phyloP scores from a whole-genome alignment of 129 eudicot genomes.

The Arctium minus region DNA sequence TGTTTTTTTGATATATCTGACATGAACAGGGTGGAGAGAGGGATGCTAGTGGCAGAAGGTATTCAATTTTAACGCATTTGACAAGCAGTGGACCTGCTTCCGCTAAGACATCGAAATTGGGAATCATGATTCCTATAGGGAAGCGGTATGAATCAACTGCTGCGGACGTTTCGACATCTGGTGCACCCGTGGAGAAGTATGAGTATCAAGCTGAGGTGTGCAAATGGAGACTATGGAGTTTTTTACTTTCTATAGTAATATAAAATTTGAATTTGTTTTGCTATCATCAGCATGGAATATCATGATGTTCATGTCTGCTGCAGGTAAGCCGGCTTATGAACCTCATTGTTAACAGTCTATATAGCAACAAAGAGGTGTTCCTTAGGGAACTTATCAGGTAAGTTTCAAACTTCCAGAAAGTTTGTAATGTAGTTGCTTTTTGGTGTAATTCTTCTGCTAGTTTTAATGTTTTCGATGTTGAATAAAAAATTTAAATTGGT shows the following conservation, averaged over 20 bases:
- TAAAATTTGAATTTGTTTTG: background rate
- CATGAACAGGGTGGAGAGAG: conserved; percentile 47
- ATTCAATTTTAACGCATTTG: conserved; percentile 39
- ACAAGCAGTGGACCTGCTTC: conserved; percentile 27
- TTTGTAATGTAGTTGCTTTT: background rate
- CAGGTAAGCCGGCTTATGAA: conserved; percentile 99
- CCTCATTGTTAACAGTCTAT: conserved; percentile 91
- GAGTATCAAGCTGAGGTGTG: conserved; percentile 99
- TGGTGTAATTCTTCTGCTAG: background rate
- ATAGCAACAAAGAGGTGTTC: conserved; percentile 94
- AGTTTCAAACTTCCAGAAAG: background rate
- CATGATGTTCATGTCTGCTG: background rate
- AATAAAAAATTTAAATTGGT: background rate
- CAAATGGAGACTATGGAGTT: background rate
- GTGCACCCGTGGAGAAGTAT: conserved; percentile 60
- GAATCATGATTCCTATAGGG: conserved; percentile 33
- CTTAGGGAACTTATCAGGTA: conserved; percentile 98
- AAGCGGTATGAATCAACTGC: conserved; percentile 68
- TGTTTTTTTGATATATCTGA: conserved; percentile 1
- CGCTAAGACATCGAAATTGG: conserved; percentile 25
- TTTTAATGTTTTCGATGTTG: background rate
- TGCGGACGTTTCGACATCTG: conserved; percentile 57
- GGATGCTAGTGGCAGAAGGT: conserved; percentile 49
- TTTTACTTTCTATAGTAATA: background rate
- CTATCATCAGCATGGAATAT: background rate